These are phyloP conservation scores for Cercophora newfieldiana DNA, from an alignment of 495 filamentous ascomycete species.

Conservation along the genomic window DNA sequence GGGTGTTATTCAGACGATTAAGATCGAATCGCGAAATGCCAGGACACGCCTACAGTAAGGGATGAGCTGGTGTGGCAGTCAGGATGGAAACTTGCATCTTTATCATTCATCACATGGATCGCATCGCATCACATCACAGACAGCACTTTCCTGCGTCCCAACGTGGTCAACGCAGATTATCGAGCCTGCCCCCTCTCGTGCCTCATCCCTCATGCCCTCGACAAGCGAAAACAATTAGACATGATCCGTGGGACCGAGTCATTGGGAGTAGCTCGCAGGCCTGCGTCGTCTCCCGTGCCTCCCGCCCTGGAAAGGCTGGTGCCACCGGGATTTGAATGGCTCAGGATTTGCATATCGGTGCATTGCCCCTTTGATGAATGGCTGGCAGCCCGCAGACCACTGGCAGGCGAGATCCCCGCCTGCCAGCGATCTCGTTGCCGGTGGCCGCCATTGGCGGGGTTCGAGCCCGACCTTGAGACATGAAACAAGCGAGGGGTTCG, in stretches of 20 bases:
- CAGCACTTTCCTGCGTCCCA: neutral
- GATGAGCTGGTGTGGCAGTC: constrained; percentile 6
- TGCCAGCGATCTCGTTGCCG: constrained; percentile 26
- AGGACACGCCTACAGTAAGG: constrained; percentile 7
- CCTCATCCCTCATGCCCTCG: constrained; percentile 4
- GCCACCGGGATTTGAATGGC: constrained; percentile 28
- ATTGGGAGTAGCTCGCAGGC: constrained; percentile 15
- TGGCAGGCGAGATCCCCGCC: constrained; percentile 16
- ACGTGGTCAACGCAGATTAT: neutral
- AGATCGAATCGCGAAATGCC: constrained; percentile 7
- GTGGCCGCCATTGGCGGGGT: constrained; percentile 34
- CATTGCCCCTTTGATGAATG: constrained; percentile 37
- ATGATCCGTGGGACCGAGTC: constrained; percentile 23
- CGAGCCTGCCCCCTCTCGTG: neutral
- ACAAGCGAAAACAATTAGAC: constrained; percentile 22
- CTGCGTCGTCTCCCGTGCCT: constrained; percentile 13
- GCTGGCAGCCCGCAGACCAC: constrained; percentile 18
- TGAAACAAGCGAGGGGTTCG: constrained; percentile 46
- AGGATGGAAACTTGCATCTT: constrained; percentile 16
- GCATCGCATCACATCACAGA: constrained; percentile 1
- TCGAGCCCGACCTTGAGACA: constrained; percentile 29
- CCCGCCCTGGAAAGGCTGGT: constrained; percentile 22
- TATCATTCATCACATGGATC: constrained; percentile 11
- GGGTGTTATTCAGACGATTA: neutral
- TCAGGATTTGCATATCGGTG: constrained; percentile 29